Evolutionary conservation across 2,329 filamentous ascomycete species (phyloP).

Genomic region (Talaromyces verruculosus): DNA sequence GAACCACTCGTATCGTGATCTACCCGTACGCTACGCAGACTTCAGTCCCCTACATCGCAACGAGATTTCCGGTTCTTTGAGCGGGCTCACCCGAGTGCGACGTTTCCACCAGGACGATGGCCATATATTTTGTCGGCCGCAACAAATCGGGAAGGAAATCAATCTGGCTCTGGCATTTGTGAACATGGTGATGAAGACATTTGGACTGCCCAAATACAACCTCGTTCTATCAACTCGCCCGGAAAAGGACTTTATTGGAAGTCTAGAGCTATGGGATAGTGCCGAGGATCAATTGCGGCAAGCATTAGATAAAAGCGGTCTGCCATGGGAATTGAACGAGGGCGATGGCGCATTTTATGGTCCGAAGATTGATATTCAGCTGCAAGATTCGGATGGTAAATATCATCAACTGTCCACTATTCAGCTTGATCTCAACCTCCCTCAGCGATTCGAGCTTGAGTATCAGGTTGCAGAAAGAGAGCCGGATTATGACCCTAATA

Average conservation of each 20-base stretch:
- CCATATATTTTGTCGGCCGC: conserved; percentile 82
- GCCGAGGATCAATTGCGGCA: conserved; percentile 66
- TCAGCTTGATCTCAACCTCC: conserved; percentile 86
- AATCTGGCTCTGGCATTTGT: conserved; percentile 72
- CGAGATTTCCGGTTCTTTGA: conserved; percentile 77
- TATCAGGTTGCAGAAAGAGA: conserved; percentile 59
- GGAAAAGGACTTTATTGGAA: conserved; percentile 73
- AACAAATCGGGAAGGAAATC: conserved; percentile 74
- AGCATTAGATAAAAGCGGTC: conserved; percentile 63
- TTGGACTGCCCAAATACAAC: conserved; percentile 70
- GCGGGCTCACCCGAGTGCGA: conserved; percentile 77
- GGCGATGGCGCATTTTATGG: conserved; percentile 90
- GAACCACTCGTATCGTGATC: conserved; percentile 71
- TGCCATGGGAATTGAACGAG: conserved; percentile 71
- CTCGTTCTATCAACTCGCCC: conserved; percentile 78
- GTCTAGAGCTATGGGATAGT: conserved; percentile 65
- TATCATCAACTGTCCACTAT: conserved; percentile 87
- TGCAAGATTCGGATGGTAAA: conserved; percentile 77
- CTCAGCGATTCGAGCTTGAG: conserved; percentile 73
- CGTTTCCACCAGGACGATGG: conserved; percentile 90
- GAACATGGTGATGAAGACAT: conserved; percentile 66
- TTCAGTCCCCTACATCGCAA: conserved; percentile 87
- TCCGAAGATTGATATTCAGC: conserved; percentile 84
- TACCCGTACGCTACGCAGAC: conserved; percentile 82
- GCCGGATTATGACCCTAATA: conserved; percentile 41